These are phyloP conservation scores for Coniochaeta pulveracea DNA, from an alignment of 2,329 filamentous ascomycete species.

Conservation along the genomic window DNA sequence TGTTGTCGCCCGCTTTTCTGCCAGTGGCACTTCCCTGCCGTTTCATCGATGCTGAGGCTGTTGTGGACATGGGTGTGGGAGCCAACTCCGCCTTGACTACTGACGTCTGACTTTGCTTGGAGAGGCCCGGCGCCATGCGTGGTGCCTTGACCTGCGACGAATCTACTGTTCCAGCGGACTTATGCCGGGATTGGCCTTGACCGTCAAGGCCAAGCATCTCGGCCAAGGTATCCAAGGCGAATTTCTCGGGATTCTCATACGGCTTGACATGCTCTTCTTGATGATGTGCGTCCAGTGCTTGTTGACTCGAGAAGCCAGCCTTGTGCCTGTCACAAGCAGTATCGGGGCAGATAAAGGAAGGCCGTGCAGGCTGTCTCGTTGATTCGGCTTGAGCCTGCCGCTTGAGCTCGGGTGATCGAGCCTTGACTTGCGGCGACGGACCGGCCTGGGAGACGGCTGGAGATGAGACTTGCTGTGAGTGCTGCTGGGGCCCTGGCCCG, in stretches of 20 bases:
- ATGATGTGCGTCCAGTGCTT: slow-evolving; percentile 38
- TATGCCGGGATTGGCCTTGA: slow-evolving; percentile 30
- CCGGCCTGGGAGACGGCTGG: slow-evolving; percentile 24
- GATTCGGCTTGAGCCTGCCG: slow-evolving; percentile 20
- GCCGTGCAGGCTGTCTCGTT: slow-evolving; percentile 24
- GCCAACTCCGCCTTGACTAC: slow-evolving; percentile 22
- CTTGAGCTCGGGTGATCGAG: slow-evolving; percentile 32
- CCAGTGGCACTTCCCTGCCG: slow-evolving; percentile 33
- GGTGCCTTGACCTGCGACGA: slow-evolving; percentile 15
- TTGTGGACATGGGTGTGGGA: slow-evolving; percentile 38
- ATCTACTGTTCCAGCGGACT: slow-evolving; percentile 17
- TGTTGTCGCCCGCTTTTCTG: slow-evolving; percentile 23
- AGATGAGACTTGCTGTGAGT: slow-evolving; percentile 22
- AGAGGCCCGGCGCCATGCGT: slow-evolving; percentile 27
- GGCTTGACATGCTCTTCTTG: slow-evolving; percentile 50
- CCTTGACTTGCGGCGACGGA: slow-evolving; percentile 38
- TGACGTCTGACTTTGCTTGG: slow-evolving; percentile 37
- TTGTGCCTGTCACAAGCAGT: slow-evolving; percentile 39
- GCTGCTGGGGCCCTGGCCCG: too few species aligned
- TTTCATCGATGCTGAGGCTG: slow-evolving; percentile 34
- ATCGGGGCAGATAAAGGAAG: slow-evolving; percentile 39
- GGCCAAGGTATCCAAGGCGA: slow-evolving; percentile 36
- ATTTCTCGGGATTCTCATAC: slow-evolving; percentile 41
- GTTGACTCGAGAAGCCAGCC: slow-evolving; percentile 40
- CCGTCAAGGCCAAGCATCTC: slow-evolving; percentile 37